A percentile compares a stretch with the other conserved stretches of the same genome.
Evolutionary conservation across 2,329 filamentous ascomycete species (phyloP).

Genomic region (Scedosporium aurantiacum): DNA sequence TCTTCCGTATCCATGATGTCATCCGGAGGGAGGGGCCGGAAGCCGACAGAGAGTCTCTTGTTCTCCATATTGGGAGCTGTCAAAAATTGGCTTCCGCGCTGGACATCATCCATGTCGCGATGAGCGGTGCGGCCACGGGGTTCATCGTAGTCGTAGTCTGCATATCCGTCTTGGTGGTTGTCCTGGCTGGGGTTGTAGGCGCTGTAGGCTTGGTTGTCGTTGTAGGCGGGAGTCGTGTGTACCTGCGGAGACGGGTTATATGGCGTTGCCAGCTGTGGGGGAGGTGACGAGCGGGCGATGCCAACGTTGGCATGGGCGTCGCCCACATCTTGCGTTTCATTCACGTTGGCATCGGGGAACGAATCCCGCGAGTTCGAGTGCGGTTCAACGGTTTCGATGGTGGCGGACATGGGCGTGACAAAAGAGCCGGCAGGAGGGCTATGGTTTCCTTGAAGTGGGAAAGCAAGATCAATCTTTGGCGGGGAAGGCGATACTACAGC

Average conservation of each 20-base stretch:
- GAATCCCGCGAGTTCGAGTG: not conserved
- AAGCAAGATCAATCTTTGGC: constrained; percentile 11
- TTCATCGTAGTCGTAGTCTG: constrained; percentile 16
- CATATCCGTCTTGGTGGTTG: constrained; percentile 10
- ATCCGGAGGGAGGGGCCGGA: constrained; percentile 80
- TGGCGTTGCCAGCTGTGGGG: constrained; percentile 5
- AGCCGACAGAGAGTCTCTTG: constrained; percentile 54
- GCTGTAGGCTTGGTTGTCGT: constrained; percentile 9
- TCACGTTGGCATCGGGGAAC: not conserved
- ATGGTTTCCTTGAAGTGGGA: not conserved
- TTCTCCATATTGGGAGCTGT: constrained; percentile 43
- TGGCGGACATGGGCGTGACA: constrained; percentile 1
- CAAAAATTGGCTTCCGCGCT: constrained; percentile 26
- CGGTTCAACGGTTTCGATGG: constrained; percentile 1
- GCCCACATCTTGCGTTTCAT: not conserved
- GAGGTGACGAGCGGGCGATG: not conserved
- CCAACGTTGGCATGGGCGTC: not conserved
- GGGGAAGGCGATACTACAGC: constrained; percentile 15
- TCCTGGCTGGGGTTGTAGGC: constrained; percentile 13
- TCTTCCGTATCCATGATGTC: constrained; percentile 73
- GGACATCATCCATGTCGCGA: constrained; percentile 14
- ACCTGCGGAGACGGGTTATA: not conserved
- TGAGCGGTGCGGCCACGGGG: constrained; percentile 25
- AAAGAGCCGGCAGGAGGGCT: not conserved
- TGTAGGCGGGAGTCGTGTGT: constrained; percentile 5